Evolutionary conservation across 331 rosid genomes (phyloP).

Genomic region (Acacia pycnantha): DNA sequence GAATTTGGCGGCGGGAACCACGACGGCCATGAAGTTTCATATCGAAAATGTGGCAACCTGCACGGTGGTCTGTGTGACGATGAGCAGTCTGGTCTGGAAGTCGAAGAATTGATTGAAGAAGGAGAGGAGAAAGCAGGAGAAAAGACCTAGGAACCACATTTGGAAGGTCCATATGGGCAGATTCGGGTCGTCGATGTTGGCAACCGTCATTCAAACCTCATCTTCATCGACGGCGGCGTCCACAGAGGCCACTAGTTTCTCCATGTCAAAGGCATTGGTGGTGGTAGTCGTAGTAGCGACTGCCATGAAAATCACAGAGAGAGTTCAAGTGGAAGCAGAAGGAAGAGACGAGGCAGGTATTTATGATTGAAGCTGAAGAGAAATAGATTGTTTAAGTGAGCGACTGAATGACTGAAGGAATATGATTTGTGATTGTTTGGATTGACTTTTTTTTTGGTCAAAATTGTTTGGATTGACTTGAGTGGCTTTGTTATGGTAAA

Average conservation of each 20-base stretch:
- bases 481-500: no score
- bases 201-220: constrained; percentile 63
- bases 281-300: neutral
- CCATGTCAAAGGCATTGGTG: neutral
- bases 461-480: no score
- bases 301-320: neutral
- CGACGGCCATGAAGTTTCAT: no score
- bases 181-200: constrained; percentile 62
- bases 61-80: no score
- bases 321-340: neutral
- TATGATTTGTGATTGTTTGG: no score
- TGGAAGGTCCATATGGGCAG: constrained; percentile 75
- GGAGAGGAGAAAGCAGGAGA: constrained; percentile 55
- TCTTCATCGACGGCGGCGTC: no score
- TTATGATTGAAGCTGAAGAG: neutral
- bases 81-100: constrained; percentile 62
- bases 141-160: constrained; percentile 67
- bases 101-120: constrained; percentile 73
- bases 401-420: no score
- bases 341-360: neutral
- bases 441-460: no score
- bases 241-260: neutral
- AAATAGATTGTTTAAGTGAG: no score
- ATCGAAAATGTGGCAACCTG: no score
- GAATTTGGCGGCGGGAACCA: no score